Conservation (phyloP, 2,329 filamentous ascomycete species). For the Ambrosiella beaveri region DNA sequence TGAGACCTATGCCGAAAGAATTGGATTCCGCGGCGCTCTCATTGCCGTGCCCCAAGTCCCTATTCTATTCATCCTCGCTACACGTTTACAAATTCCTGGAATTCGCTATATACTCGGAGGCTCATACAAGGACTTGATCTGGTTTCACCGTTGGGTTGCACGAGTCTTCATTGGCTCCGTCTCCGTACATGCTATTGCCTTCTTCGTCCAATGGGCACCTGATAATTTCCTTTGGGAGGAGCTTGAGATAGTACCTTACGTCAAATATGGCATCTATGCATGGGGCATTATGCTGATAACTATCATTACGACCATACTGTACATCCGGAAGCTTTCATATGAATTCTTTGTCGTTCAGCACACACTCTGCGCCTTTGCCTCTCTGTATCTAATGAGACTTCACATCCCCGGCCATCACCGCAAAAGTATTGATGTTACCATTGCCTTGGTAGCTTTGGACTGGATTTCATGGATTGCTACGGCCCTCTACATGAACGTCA, state of each 20-base stretch:
- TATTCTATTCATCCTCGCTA: slow-evolving; percentile 43
- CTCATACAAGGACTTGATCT: slow-evolving; percentile 53
- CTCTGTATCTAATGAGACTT: slow-evolving; percentile 46
- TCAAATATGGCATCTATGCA: slow-evolving; percentile 49
- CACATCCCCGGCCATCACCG: slow-evolving; percentile 43
- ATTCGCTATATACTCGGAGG: slow-evolving; percentile 34
- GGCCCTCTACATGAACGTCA: slow-evolving; percentile 36
- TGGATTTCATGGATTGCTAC: slow-evolving; percentile 32
- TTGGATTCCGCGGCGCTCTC: slow-evolving; percentile 52
- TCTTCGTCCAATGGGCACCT: slow-evolving; percentile 45
- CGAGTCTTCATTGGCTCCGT: slow-evolving; percentile 51
- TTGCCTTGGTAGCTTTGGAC: slow-evolving; percentile 46
- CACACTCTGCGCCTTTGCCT: slow-evolving; percentile 40
- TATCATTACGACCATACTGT: slow-evolving; percentile 42
- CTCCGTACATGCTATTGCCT: slow-evolving; percentile 53
- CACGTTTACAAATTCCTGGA: slow-evolving; percentile 39
- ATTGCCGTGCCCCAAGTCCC: slow-evolving; percentile 47
- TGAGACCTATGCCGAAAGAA: slow-evolving; percentile 42
- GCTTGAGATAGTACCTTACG: slow-evolving; percentile 43
- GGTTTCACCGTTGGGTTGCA: slow-evolving; percentile 56
- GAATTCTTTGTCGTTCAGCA: slow-evolving; percentile 57
- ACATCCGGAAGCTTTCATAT: slow-evolving; percentile 46
- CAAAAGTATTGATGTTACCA: slow-evolving; percentile 48
- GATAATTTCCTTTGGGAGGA: slow-evolving; percentile 41
- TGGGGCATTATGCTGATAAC: slow-evolving; percentile 53